These are phyloP conservation scores for Hypoxylon rickii DNA, from an alignment of 495 filamentous ascomycete species.

Conservation along the genomic window DNA sequence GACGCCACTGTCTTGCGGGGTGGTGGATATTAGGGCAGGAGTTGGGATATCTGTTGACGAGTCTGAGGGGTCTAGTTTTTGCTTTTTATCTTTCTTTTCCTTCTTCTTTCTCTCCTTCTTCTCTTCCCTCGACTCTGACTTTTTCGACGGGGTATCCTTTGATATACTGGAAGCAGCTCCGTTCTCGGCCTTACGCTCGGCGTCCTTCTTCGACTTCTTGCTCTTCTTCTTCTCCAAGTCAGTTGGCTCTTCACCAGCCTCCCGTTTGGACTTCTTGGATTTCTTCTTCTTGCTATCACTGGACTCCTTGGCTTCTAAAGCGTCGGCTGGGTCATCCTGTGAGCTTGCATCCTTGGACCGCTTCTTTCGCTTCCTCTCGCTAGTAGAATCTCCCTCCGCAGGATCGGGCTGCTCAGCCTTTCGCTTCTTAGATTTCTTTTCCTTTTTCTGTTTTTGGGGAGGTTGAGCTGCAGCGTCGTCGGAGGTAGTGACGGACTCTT, in stretches of 20 bases:
- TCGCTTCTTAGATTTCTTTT: constrained; percentile 50
- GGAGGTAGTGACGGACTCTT: constrained; percentile 1
- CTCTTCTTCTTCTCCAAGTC: constrained; percentile 33
- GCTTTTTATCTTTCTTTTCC: constrained; percentile 50
- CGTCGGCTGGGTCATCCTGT: constrained; percentile 2
- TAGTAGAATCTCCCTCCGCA: constrained; percentile 26
- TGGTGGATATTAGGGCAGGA: background rate
- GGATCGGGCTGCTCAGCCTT: constrained; percentile 42
- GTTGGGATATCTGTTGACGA: constrained; percentile 11
- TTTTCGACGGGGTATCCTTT: constrained; percentile 31
- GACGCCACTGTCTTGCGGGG: constrained; percentile 22
- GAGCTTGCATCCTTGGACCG: constrained; percentile 36
- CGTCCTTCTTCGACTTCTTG: constrained; percentile 31
- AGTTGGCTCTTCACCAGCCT: constrained; percentile 36
- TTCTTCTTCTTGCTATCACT: constrained; percentile 37
- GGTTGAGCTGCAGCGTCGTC: constrained; percentile 5
- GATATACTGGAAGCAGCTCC: background rate
- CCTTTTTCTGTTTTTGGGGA: constrained; percentile 31
- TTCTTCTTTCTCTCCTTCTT: constrained; percentile 53
- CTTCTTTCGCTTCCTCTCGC: constrained; percentile 47
- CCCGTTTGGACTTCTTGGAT: constrained; percentile 41
- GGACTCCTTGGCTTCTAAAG: constrained; percentile 37
- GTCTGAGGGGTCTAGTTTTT: constrained; percentile 32
- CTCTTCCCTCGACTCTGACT: constrained; percentile 41
- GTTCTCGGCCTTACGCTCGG: constrained; percentile 7